These are phyloP conservation scores for Penicillium sp. DNA, from an alignment of 2,329 filamentous ascomycete genomes.

Conservation along the genomic window DNA sequence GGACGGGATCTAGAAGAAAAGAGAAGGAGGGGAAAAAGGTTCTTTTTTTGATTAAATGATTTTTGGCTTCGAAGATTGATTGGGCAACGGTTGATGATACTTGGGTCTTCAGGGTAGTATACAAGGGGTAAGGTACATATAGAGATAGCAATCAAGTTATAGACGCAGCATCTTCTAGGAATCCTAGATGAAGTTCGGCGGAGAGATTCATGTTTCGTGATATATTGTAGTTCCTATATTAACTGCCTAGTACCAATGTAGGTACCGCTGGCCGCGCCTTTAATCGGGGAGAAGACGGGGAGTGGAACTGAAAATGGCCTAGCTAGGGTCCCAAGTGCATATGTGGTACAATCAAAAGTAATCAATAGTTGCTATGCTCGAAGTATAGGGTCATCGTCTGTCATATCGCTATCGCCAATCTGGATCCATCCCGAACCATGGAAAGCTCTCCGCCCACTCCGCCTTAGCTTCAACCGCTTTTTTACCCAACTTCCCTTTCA, in stretches of 20 bases:
- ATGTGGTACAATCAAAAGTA: background rate
- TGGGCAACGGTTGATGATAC: background rate
- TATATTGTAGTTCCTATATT: background rate
- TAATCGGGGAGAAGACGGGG: constrained; percentile 1
- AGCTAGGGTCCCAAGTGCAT: background rate
- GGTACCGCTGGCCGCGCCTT: background rate
- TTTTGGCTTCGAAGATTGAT: background rate
- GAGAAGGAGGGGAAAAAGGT: constrained; percentile 21
- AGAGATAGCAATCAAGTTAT: background rate
- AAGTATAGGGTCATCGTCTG: background rate
- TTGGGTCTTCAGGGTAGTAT: background rate
- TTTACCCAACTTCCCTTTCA: background rate
- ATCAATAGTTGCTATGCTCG: too few relatives aligned
- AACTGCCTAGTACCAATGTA: background rate
- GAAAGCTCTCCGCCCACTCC: constrained; percentile 21
- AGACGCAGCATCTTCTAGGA: background rate
- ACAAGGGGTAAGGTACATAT: background rate
- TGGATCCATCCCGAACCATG: constrained; percentile 33
- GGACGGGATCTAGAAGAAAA: constrained; percentile 21
- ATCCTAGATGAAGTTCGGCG: background rate
- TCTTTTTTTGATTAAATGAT: background rate
- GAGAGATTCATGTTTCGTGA: background rate
- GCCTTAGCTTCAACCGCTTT: constrained; percentile 17
- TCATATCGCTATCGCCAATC: background rate
- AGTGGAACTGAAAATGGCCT: background rate